These are phyloP conservation scores for Plasmodium coatneyi DNA, from an alignment of 169 alveolate genomes.

Conservation along the genomic window DNA sequence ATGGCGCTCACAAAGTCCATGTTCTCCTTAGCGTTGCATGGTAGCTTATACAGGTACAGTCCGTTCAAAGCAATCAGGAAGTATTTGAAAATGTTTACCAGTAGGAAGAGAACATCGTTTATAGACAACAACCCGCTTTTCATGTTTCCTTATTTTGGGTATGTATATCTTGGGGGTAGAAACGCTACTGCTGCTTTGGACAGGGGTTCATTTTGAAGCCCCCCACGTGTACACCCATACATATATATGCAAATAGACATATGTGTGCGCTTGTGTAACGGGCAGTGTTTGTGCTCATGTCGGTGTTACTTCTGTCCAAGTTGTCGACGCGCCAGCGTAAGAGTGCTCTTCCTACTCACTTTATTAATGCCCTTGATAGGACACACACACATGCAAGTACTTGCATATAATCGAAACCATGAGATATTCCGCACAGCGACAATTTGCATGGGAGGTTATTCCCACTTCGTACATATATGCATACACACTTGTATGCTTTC, in stretches of 20 bases:
- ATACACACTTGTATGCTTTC: not conserved
- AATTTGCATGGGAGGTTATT: not conserved
- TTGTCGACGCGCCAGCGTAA: not conserved
- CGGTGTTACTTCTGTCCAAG: not conserved
- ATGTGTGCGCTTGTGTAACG: not conserved
- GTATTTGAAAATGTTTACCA: conserved; percentile 45
- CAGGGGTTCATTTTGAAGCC: not conserved
- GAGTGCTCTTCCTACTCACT: not conserved
- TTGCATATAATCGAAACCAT: not conserved
- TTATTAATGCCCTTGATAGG: not conserved
- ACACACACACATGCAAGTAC: not conserved
- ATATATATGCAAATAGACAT: not conserved
- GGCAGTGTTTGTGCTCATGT: not conserved
- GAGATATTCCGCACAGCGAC: not conserved
- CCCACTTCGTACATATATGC: not conserved
- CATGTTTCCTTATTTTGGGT: conserved; percentile 28
- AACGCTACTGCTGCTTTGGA: not conserved
- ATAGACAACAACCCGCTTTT: conserved; percentile 52
- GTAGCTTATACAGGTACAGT: conserved; percentile 15
- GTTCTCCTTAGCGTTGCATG: conserved; percentile 5
- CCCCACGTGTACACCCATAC: not conserved
- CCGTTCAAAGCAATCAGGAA: conserved; percentile 52
- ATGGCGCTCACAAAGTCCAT: not conserved
- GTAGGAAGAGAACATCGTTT: conserved; percentile 41
- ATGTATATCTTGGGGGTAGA: conserved; percentile 5